Evolutionary conservation across 306 rosid genomes (phyloP).

Genomic region (Glycyrrhiza uralensis): DNA sequence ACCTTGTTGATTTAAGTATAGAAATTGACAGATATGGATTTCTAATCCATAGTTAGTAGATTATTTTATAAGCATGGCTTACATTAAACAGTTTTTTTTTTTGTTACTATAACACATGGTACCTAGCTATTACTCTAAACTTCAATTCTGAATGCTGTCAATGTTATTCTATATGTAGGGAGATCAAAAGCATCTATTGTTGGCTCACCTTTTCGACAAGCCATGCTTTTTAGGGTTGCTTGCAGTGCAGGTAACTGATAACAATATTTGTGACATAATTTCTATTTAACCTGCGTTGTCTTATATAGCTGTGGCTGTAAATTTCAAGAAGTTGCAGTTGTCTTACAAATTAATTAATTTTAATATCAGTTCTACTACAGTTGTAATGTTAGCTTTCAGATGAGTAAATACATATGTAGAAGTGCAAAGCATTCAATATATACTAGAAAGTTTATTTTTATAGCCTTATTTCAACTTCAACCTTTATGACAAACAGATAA

Average conservation of each 20-base stretch:
- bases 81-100: neutral
- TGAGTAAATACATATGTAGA: neutral
- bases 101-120: neutral
- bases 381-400: conserved; percentile 9
- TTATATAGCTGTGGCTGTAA: neutral
- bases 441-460: neutral
- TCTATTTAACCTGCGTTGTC: neutral
- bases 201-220: conserved; percentile 90
- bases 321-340: neutral
- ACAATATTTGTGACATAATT: neutral
- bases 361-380: neutral
- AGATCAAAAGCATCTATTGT: conserved; percentile 58
- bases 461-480: neutral
- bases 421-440: neutral
- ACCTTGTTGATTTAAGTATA: neutral
- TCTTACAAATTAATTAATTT: neutral
- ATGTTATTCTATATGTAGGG: conserved; percentile 43
- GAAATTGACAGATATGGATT: neutral
- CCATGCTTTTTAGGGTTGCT: conserved; percentile 88
- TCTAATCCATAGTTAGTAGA: neutral
- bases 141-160: conserved; percentile 10
- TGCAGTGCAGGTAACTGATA: conserved; percentile 65
- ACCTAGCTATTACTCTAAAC: neutral
- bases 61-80: neutral
- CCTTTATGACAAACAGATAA: neutral